phyloP scores from a whole-genome alignment of 306 rosid species.

The Citrullus mucosospermus region DNA sequence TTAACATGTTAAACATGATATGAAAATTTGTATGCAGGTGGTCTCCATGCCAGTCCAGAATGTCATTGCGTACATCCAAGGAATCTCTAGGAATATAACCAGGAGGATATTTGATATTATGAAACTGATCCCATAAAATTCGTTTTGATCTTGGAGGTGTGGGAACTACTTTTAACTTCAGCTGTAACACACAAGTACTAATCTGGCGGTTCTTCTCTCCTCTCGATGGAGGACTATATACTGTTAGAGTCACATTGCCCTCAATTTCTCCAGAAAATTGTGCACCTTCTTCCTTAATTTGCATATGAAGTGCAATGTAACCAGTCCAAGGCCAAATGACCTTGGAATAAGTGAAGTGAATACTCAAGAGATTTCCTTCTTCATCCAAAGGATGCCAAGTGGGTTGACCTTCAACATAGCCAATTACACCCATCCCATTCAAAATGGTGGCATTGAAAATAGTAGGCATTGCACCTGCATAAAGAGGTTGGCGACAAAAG shows the following conservation, averaged over 20 bases:
- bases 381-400: conserved; percentile 84
- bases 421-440: conserved; percentile 95
- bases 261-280: conserved; percentile 79
- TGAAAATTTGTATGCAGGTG: conserved; percentile 92
- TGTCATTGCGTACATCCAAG: conserved; percentile 94
- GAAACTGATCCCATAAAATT: conserved; percentile 96
- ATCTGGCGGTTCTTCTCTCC: conserved; percentile 44
- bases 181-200: conserved; percentile 76
- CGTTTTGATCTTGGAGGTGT: conserved; percentile 77
- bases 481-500: conserved; percentile 93
- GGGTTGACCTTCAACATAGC: conserved; percentile 72
- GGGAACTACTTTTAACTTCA: conserved; percentile 81
- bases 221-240: conserved; percentile 68
- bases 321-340: conserved; percentile 99
- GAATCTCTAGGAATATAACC: conserved; percentile 98
- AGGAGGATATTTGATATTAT: conserved; percentile 88
- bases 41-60: conserved; percentile 99
- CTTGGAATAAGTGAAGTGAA: conserved; percentile 79
- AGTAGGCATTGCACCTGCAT: conserved; percentile 96
- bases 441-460: conserved; percentile 90
- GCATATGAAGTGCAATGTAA: conserved; percentile 85
- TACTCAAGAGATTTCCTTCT: conserved; percentile 79
- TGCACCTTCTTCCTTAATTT: conserved; percentile 89
- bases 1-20: conserved; percentile 89
- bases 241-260: conserved; percentile 78